Percentiles rank a stretch among this genome's conserved stretches.
phyloP scores from a whole-genome alignment of 305 asterid species.

The Vinca major region DNA sequence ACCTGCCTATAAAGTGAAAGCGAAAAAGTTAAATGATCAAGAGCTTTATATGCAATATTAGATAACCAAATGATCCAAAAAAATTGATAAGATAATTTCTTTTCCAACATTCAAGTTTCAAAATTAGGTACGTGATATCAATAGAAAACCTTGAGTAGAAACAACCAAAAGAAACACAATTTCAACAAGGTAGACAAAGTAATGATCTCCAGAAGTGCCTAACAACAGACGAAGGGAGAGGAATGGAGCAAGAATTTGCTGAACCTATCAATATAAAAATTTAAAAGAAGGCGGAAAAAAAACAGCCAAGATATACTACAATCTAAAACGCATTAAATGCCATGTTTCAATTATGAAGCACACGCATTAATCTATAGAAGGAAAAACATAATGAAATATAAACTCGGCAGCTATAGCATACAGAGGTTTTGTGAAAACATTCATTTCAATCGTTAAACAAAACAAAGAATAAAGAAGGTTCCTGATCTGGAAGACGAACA shows the following conservation, averaged over 20 bases:
- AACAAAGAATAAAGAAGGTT: not conserved
- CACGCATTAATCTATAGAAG: not conserved
- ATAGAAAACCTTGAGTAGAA: not conserved
- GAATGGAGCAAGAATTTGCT: not conserved
- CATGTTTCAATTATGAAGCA: too few species aligned
- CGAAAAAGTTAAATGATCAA: not conserved
- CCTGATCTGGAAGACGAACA: too few species aligned
- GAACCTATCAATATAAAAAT: too few species aligned
- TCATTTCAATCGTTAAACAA: not conserved
- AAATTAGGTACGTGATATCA: not conserved
- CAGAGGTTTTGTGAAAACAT: not conserved
- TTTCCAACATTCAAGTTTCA: not conserved
- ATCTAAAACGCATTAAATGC: too few species aligned
- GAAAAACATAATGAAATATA: not conserved
- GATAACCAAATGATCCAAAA: not conserved
- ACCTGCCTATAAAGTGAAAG: constrained; percentile 11
- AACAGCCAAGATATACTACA: too few species aligned
- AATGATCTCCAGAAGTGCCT: not conserved
- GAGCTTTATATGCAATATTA: not conserved
- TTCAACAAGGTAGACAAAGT: not conserved
- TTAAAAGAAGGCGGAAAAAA: too few species aligned
- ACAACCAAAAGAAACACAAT: not conserved
- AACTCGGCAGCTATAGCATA: too few species aligned
- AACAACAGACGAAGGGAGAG: not conserved
- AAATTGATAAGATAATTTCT: not conserved